phyloP scores from a whole-genome alignment of 768 basidiomycete species.

The Royoungia palumana region DNA sequence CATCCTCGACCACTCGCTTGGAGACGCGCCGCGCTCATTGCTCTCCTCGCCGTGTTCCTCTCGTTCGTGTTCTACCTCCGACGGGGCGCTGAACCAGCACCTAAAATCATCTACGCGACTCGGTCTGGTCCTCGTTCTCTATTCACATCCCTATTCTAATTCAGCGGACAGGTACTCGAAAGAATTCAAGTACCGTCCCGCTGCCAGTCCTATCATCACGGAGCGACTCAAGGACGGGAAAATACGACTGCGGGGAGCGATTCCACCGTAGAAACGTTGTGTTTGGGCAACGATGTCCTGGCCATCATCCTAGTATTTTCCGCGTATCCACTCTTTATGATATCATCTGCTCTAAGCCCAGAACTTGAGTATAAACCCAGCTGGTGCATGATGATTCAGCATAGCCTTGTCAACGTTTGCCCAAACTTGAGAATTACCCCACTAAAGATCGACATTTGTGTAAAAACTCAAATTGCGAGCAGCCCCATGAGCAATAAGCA shows the following conservation, averaged over 20 bases:
- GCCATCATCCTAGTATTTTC: too few relatives aligned
- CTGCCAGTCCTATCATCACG: constrained; percentile 80
- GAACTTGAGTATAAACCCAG: too few relatives aligned
- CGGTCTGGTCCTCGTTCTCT: constrained; percentile 42
- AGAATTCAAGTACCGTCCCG: constrained; percentile 77
- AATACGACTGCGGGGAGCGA: constrained; percentile 64
- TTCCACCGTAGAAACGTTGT: constrained; percentile 26
- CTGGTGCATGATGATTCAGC: too few relatives aligned
- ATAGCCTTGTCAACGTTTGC: too few relatives aligned
- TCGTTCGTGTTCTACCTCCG: constrained; percentile 42
- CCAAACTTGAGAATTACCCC: too few relatives aligned
- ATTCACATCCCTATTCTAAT: neutral
- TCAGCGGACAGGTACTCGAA: constrained; percentile 65
- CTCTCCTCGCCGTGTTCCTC: constrained; percentile 39
- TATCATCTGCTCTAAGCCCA: too few relatives aligned
- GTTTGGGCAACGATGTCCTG: too few relatives aligned
- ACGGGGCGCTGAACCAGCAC: constrained; percentile 24
- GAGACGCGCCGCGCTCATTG: constrained; percentile 45
- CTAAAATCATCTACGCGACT: constrained; percentile 56
- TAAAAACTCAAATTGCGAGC: too few relatives aligned
- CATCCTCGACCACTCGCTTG: constrained; percentile 41
- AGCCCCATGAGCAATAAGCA: too few relatives aligned
- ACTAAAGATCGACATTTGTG: too few relatives aligned
- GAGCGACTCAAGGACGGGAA: constrained; percentile 72
- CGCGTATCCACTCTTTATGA: too few relatives aligned